phyloP scores from a whole-genome alignment of 139 green algal genomes.

The Yamagishiella unicocca region DNA sequence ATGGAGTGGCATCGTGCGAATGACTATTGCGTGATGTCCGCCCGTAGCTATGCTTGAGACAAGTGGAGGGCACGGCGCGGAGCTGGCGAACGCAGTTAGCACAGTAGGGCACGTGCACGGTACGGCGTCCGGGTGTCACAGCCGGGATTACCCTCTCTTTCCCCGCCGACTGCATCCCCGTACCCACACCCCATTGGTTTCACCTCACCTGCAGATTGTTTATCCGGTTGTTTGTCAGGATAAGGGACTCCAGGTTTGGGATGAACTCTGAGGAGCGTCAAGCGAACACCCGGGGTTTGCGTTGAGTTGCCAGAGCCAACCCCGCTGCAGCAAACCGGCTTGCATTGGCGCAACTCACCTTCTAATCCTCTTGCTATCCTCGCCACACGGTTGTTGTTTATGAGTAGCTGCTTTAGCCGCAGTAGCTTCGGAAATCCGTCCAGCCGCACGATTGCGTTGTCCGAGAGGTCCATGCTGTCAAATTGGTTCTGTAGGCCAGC shows the following conservation, averaged over 20 bases:
- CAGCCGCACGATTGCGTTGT: constrained; percentile 96
- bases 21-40: no score
- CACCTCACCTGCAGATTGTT: constrained; percentile 82
- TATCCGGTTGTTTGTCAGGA: constrained; percentile 96
- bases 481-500: constrained; percentile 92
- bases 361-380: constrained; percentile 82
- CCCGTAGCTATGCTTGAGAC: no score
- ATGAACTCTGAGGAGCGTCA: constrained; percentile 56
- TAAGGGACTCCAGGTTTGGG: constrained; percentile 85
- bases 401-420: constrained; percentile 85
- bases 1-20: no score
- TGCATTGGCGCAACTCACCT: constrained; percentile 60
- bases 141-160: no score
- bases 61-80: no score
- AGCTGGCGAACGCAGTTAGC: no score
- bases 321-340: neutral
- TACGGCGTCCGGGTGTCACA: no score
- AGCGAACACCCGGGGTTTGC: neutral
- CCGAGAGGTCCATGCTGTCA: constrained; percentile 96
- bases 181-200: neutral
- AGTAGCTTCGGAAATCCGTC: constrained; percentile 95
- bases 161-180: no score
- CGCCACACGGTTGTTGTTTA: constrained; percentile 95
- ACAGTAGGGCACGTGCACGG: no score
- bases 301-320: neutral